phyloP scores from a whole-genome alignment of 441 rosid genomes.

The Pelargonium fulgidum region DNA sequence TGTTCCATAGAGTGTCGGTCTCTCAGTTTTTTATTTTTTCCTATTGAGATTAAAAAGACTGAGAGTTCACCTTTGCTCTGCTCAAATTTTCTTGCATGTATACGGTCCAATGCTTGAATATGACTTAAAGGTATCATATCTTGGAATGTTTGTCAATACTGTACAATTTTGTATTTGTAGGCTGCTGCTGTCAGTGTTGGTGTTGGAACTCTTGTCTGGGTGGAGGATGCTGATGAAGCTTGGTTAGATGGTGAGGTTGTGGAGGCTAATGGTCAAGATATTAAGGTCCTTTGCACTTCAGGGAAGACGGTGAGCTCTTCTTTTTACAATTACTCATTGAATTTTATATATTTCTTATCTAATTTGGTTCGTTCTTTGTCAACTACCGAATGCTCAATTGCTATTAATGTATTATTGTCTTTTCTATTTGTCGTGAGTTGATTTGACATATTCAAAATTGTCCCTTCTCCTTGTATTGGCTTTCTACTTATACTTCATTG shows the following conservation, averaged over 20 bases:
- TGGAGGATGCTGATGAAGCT: conserved; percentile 66
- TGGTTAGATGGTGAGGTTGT: conserved; percentile 87
- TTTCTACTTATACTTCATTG: not conserved
- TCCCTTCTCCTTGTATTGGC: too few species aligned
- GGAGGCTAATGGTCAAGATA: conserved; percentile 46
- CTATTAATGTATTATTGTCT: not conserved
- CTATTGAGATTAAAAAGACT: not conserved
- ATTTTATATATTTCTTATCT: not conserved
- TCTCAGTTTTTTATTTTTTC: not conserved
- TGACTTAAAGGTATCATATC: not conserved
- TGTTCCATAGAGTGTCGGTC: too few species aligned
- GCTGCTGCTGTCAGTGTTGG: conserved; percentile 39
- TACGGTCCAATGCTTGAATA: not conserved
- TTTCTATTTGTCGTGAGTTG: not conserved
- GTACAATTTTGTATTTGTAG: conserved; percentile 23
- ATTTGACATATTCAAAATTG: too few species aligned
- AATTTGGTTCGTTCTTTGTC: conserved; percentile 3
- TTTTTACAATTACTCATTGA: not conserved
- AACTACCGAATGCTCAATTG: conserved; percentile 4
- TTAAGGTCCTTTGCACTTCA: conserved; percentile 44
- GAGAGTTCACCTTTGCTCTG: not conserved
- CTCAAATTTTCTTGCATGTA: not conserved
- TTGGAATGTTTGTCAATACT: not conserved
- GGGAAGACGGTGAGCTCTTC: conserved; percentile 54
- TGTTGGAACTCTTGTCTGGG: conserved; percentile 79